phyloP scores from a whole-genome alignment of 768 basidiomycete genomes.

The Termitomyces sp. region DNA sequence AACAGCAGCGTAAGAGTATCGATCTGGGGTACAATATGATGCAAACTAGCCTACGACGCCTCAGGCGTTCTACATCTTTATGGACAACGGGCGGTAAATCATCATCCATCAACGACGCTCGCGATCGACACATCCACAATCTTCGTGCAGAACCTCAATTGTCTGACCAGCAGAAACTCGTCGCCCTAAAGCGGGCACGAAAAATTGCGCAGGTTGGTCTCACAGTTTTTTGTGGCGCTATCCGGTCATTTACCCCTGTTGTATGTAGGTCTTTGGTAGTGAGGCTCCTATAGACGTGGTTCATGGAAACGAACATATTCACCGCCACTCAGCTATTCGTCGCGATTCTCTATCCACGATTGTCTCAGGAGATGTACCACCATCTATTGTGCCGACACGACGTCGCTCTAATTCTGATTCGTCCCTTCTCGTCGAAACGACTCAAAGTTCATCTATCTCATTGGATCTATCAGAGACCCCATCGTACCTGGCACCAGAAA shows the following conservation, averaged over 20 bases:
- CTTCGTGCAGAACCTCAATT: slow-evolving; percentile 15
- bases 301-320: not conserved
- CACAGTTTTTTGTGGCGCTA: slow-evolving; percentile 2
- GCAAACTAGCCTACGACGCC: slow-evolving; percentile 16
- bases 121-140: slow-evolving; percentile 7
- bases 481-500: slow-evolving; percentile 1
- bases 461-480: not conserved
- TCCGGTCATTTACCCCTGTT: not conserved
- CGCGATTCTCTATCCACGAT: slow-evolving; percentile 16
- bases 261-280: slow-evolving; percentile 46
- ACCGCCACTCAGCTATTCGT: not conserved
- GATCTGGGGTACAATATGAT: slow-evolving; percentile 13
- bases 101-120: not conserved
- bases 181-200: slow-evolving; percentile 44
- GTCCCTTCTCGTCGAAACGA: slow-evolving; percentile 5
- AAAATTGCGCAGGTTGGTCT: slow-evolving; percentile 49
- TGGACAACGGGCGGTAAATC: slow-evolving; percentile 10
- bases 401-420: slow-evolving; percentile 18
- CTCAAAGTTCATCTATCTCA: not conserved
- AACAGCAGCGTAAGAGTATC: slow-evolving; percentile 10
- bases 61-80: slow-evolving; percentile 16
- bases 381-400: slow-evolving; percentile 4
- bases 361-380: slow-evolving; percentile 4
- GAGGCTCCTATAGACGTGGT: slow-evolving; percentile 45
- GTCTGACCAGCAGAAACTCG: slow-evolving; percentile 29